Evolutionary conservation across 768 basidiomycete species (phyloP), one percentile per base, ranked within the genome.

Genomic region (Mycena alexandri): DNA sequence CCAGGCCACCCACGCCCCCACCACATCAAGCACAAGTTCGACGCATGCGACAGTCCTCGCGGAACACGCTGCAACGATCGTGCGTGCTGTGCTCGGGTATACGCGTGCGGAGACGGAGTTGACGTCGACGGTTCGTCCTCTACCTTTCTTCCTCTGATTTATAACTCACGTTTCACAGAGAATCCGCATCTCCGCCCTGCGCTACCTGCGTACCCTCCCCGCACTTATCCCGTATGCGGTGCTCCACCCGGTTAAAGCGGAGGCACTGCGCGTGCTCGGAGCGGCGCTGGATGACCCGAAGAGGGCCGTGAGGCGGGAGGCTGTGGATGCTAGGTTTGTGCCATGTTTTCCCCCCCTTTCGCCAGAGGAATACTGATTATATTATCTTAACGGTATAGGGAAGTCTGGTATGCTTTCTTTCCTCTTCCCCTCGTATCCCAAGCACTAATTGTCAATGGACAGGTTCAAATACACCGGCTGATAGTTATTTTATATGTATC

Each of bases 221-320:
- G 84, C 82, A 44, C 84, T 89, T 38, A 87, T 98, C 54, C 89
- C 92, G 38, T 97, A 95, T 76, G 91, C 93, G 70, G 80, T 91
- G 14, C 83, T 99, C 43, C 95, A 97, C 74, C 90, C 93, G 1
- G 85, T 88, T 74, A 98, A 95, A 77, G 65, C 87, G 2, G 80
- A 75, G 0, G 92, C 98, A 24, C 77, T 98, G 56, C 89, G 89
- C 42, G 90, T 91, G 66, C 83, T 99, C 29, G 90, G 86, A 0
- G 88, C 85, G 67, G 87, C 86, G 5, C 78, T 99, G 52, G 98
- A 99, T 75, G 98, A 99, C 79, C 93, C 93, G n/a, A 92, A 91
- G 75, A 83, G 93, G 65, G 79, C 80, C 2, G 96, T 99, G 10
- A 84, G 98, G 59, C 90, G 88, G 72, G 94, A 93, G 73, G 97